Conservation (phyloP, 2,329 filamentous ascomycete species). For the Ustilaginoidea virens region DNA sequence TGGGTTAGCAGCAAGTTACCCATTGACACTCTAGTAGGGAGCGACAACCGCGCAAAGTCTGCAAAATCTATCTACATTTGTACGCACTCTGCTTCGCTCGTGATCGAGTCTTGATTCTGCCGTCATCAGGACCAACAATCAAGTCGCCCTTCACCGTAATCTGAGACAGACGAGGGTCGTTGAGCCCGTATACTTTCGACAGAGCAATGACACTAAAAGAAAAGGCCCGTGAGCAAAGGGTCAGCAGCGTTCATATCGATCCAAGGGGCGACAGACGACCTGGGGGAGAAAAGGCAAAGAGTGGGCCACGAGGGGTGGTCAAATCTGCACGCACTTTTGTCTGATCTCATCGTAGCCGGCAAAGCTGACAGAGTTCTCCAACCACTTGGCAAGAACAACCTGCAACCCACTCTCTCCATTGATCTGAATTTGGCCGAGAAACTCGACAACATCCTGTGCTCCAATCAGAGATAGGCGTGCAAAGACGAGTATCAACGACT, state of each 20-base stretch:
- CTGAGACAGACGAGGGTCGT: slow-evolving; percentile 63
- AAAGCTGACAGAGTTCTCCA: slow-evolving; percentile 93
- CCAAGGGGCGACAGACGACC: too few species aligned
- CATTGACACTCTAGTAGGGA: too few species aligned
- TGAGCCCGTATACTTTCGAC: slow-evolving; percentile 76
- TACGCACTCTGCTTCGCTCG: slow-evolving; percentile 64
- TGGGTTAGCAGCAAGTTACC: too few species aligned
- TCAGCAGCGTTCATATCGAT: not conserved
- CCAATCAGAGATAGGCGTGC: slow-evolving; percentile 75
- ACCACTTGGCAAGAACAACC: slow-evolving; percentile 85
- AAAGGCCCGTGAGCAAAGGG: slow-evolving; percentile 17
- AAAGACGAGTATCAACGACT: slow-evolving; percentile 90
- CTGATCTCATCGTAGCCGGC: slow-evolving; percentile 96
- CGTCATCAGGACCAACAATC: slow-evolving; percentile 60
- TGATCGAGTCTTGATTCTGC: slow-evolving; percentile 82
- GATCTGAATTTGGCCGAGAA: slow-evolving; percentile 73
- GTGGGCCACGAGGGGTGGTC: not conserved
- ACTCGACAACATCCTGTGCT: slow-evolving; percentile 79
- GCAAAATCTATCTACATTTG: too few species aligned
- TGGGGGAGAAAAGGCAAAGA: too few species aligned
- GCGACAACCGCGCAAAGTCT: too few species aligned
- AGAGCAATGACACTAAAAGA: slow-evolving; percentile 65
- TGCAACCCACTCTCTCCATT: slow-evolving; percentile 68
- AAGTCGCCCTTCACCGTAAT: slow-evolving; percentile 86
- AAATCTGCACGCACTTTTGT: slow-evolving; percentile 83